A percentile compares a stretch with the other conserved stretches of the same genome.
phyloP scores from a whole-genome alignment of 768 basidiomycete genomes.

The Mycena filopes region DNA sequence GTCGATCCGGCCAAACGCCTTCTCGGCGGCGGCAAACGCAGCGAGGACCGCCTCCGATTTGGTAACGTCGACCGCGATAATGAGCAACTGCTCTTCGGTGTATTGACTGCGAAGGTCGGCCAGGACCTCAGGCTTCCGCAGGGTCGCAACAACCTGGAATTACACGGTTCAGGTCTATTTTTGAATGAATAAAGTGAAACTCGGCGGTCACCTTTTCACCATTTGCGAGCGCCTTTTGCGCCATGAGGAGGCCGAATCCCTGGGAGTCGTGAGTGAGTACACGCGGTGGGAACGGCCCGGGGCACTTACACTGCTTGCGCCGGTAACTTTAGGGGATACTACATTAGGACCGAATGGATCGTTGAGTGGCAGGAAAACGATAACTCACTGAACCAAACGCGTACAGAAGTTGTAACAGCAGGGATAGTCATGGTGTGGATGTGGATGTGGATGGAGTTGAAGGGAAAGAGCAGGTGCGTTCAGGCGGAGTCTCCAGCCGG shows the following conservation, averaged over 20 bases:
- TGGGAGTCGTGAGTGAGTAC: background rate
- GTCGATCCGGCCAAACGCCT: slow-evolving; percentile 54
- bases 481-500: too few species aligned
- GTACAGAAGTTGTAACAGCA: too few species aligned
- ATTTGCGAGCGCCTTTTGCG: slow-evolving; percentile 29
- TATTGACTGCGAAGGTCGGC: slow-evolving; percentile 38
- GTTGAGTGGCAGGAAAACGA: too few species aligned
- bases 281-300: background rate
- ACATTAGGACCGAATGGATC: background rate
- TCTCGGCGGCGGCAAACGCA: slow-evolving; percentile 47
- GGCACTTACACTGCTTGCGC: slow-evolving; percentile 29
- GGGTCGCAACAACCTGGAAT: slow-evolving; percentile 49
- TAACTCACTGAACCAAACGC: too few species aligned
- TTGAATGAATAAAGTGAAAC: background rate
- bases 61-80: slow-evolving; percentile 53
- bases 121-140: slow-evolving; percentile 50
- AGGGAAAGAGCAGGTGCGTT: too few species aligned
- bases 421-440: too few species aligned
- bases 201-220: slow-evolving; percentile 23
- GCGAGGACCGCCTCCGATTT: slow-evolving; percentile 41
- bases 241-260: slow-evolving; percentile 33
- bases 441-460: too few species aligned
- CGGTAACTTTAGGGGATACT: slow-evolving; percentile 22
- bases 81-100: slow-evolving; percentile 44
- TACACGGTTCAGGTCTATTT: background rate